Conservation (phyloP, 2,329 filamentous ascomycete species). For the Keithomyces neogunnii region DNA sequence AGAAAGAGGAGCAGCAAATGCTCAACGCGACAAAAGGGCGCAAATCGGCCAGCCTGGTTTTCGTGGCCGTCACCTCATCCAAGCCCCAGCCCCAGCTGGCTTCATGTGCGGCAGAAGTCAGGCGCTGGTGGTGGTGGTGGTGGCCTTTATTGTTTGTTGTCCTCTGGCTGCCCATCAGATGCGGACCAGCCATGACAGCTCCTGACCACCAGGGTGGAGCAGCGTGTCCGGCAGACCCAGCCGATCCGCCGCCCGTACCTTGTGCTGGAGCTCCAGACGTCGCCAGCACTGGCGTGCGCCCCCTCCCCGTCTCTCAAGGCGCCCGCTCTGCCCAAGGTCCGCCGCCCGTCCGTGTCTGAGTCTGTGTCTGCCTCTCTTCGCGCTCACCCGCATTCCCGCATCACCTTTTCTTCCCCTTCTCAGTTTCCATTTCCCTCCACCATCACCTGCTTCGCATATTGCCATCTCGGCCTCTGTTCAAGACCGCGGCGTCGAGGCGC, state of each 20-base stretch:
- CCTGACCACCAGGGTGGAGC: background rate
- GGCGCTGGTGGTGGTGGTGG: too few relatives aligned
- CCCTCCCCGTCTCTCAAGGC: conserved; percentile 6
- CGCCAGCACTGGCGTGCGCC: background rate
- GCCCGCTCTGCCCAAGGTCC: conserved; percentile 5
- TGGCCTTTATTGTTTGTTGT: too few relatives aligned
- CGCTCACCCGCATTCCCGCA: conserved; percentile 4
- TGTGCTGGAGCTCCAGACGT: background rate
- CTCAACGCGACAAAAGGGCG: background rate
- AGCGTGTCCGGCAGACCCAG: conserved; percentile 4
- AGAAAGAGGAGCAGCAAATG: background rate
- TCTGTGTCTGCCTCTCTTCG: background rate
- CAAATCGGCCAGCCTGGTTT: background rate
- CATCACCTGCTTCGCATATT: background rate
- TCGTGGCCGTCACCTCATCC: background rate
- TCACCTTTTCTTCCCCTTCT: background rate
- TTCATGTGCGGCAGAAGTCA: background rate
- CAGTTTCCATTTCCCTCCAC: conserved; percentile 1
- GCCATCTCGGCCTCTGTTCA: background rate
- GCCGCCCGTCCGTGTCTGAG: conserved; percentile 8
- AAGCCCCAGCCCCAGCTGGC: background rate
- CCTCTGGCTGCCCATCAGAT: too few relatives aligned
- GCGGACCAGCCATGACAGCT: background rate
- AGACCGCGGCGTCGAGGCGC: background rate
- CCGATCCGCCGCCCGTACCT: conserved; percentile 9